Conservation (phyloP, 176 grass and related monocot species). For the Aegilops sharonensis region DNA sequence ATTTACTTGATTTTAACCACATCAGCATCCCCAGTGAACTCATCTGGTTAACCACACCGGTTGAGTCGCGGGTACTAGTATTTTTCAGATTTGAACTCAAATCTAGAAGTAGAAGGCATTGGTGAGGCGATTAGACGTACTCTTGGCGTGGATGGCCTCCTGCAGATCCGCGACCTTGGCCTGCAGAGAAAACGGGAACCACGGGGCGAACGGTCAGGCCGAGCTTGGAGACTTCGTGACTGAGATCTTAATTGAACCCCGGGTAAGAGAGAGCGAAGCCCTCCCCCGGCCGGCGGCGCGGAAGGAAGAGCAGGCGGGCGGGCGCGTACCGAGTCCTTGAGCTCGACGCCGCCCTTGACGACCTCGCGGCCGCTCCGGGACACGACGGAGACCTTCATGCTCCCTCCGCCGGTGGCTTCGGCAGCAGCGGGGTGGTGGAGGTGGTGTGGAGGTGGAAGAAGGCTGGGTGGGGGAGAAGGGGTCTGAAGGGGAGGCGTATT, state of each 20-base stretch:
- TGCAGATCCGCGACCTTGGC: conserved; percentile 93
- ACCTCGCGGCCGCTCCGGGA: conserved; percentile 78
- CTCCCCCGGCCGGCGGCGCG: too few relatives aligned
- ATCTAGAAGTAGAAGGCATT: neutral
- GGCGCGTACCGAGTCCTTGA: conserved; percentile 49
- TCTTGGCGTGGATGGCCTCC: conserved; percentile 66
- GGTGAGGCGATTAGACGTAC: conserved; percentile 21
- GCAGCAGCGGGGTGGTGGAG: neutral
- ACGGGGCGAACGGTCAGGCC: too few relatives aligned
- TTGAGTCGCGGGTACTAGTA: too few relatives aligned
- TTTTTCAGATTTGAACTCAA: neutral
- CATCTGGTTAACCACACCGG: too few relatives aligned
- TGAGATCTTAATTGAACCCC: neutral
- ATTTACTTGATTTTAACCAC: neutral
- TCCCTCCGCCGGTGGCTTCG: neutral
- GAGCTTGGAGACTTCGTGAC: too few relatives aligned
- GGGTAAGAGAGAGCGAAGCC: too few relatives aligned
- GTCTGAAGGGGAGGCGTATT: conserved; percentile 13
- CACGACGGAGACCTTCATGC: conserved; percentile 75
- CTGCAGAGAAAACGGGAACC: conserved; percentile 37
- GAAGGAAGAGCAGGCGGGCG: too few relatives aligned
- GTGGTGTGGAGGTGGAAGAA: neutral
- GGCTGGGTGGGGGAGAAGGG: neutral
- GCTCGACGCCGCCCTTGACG: conserved; percentile 82
- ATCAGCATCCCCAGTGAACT: neutral